Evolutionary conservation across 176 grass and related monocot genomes (phyloP).

Genomic region (Sorghum bicolor): Sorghum_bicolor_NCBIv3 NC_012879.2:19879501-19880000

Average conservation of each 20-base stretch:
- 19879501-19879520: conserved; percentile 71
- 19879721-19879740: no score
- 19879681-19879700: conserved; percentile 41
- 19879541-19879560: conserved; percentile 66
- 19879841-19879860: conserved; percentile 59
- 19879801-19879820: conserved; percentile 62
- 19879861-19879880: not conserved
- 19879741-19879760: not conserved
- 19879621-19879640: conserved; percentile 68
- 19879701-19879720: not conserved
- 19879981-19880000: conserved; percentile 75
- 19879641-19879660: conserved; percentile 96
- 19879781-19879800: conserved; percentile 74
- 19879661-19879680: conserved; percentile 78
- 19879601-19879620: conserved; percentile 87
- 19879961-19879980: conserved; percentile 88
- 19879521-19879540: conserved; percentile 72
- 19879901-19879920: not conserved
- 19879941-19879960: conserved; percentile 58
- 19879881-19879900: not conserved
- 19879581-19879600: conserved; percentile 91
- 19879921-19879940: conserved; percentile 56
- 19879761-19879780: conserved; percentile 57
- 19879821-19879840: conserved; percentile 71
- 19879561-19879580: conserved; percentile 78